These are phyloP conservation scores for Trametes polyzona DNA, from an alignment of 1,284 basidiomycete genomes.

Conservation along the genomic window DNA sequence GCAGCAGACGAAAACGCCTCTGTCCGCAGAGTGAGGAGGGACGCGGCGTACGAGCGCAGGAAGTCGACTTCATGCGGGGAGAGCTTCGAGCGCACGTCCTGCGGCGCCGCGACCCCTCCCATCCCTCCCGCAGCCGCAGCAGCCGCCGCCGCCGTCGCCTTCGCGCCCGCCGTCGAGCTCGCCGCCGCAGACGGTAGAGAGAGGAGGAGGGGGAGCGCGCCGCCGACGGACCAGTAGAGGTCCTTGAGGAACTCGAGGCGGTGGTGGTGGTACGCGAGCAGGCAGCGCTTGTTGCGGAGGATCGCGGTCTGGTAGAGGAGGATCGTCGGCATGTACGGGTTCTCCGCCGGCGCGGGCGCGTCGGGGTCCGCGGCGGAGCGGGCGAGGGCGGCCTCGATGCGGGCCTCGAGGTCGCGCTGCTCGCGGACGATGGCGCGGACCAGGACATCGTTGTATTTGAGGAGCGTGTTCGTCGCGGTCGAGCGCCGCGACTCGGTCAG, in stretches of 20 bases:
- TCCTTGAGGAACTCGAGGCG: conserved; percentile 82
- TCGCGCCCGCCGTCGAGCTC: neutral
- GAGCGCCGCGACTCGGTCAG: conserved; percentile 86
- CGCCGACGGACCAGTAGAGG: conserved; percentile 92
- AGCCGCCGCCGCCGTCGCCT: neutral
- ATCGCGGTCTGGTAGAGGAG: conserved; percentile 89
- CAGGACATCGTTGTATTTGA: conserved; percentile 91
- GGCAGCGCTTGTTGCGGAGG: conserved; percentile 89
- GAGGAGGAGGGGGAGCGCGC: conserved; percentile 87
- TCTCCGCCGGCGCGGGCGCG: conserved; percentile 11
- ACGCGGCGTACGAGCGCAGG: conserved; percentile 79
- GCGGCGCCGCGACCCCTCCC: conserved; percentile 19
- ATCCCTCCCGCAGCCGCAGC: neutral
- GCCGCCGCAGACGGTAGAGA: conserved; percentile 47
- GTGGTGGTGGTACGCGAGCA: conserved; percentile 90
- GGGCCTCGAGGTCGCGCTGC: conserved; percentile 84
- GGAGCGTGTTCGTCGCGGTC: conserved; percentile 78
- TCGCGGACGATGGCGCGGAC: conserved; percentile 89
- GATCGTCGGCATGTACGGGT: conserved; percentile 63
- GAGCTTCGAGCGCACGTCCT: conserved; percentile 77
- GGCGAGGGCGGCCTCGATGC: conserved; percentile 50
- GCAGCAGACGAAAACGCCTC: conserved; percentile 72
- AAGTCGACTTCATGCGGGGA: conserved; percentile 93
- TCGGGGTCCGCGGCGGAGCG: conserved; percentile 39
- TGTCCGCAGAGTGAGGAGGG: conserved; percentile 80